Conservation (phyloP, 306 rosid genomes). For the Ormosia emarginata region DNA sequence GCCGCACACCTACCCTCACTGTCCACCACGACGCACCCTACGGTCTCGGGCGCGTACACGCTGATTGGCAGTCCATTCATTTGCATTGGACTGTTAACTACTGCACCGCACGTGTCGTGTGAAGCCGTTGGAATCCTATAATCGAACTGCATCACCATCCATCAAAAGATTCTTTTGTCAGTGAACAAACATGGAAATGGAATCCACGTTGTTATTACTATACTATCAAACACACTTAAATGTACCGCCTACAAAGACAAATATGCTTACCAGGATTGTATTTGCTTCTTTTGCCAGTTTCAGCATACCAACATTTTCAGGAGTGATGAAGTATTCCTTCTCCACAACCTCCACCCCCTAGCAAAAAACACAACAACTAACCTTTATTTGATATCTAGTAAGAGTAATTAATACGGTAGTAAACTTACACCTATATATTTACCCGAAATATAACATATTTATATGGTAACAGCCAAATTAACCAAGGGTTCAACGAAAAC, state of each 20-base stretch:
- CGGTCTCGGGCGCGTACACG: slow-evolving; percentile 90
- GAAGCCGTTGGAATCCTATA: slow-evolving; percentile 58
- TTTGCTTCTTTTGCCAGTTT: slow-evolving; percentile 91
- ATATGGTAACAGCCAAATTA: too few relatives aligned
- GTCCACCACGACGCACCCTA: slow-evolving; percentile 95
- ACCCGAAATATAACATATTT: neutral
- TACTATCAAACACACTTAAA: neutral
- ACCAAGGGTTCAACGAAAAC: neutral
- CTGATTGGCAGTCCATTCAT: slow-evolving; percentile 90
- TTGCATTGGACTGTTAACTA: slow-evolving; percentile 50
- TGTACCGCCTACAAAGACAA: too few relatives aligned
- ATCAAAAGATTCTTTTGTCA: neutral
- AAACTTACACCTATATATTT: neutral
- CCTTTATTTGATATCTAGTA: neutral
- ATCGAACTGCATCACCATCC: slow-evolving; percentile 55
- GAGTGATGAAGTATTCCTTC: slow-evolving; percentile 82
- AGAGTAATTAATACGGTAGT: neutral
- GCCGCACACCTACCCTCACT: slow-evolving; percentile 69
- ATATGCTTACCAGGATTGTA: slow-evolving; percentile 55
- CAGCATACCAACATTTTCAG: slow-evolving; percentile 81
- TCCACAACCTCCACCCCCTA: slow-evolving; percentile 74
- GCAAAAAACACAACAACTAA: neutral
- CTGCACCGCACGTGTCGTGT: slow-evolving; percentile 50
- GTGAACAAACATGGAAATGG: neutral
- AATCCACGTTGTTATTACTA: neutral